These are phyloP conservation scores for Cladophialophora carrionii DNA, from an alignment of 2,329 filamentous ascomycete genomes.

Conservation along the genomic window DNA sequence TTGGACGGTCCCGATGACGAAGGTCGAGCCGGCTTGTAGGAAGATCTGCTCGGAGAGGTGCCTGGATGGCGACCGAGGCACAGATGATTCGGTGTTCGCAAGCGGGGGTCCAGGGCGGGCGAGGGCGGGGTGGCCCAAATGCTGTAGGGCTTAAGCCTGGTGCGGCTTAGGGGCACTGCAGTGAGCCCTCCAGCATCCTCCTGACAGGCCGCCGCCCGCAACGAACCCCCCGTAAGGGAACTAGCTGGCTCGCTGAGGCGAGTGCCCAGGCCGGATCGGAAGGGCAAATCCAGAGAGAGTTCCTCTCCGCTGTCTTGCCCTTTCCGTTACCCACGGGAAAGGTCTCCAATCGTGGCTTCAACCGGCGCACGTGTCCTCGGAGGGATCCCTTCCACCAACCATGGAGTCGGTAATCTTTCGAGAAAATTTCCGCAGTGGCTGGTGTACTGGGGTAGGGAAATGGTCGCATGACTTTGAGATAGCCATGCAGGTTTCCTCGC, in stretches of 20 bases:
- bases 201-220: background rate
- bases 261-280: background rate
- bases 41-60: background rate
- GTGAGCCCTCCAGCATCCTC: constrained; percentile 13
- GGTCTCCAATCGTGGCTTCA: constrained; percentile 9
- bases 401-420: background rate
- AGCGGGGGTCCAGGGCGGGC: background rate
- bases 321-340: background rate
- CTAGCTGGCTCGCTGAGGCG: background rate
- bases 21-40: background rate
- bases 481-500: background rate
- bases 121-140: constrained; percentile 7
- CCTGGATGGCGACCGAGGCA: constrained; percentile 9
- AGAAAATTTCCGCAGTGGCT: background rate
- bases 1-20: background rate
- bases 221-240: background rate
- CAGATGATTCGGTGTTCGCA: constrained; percentile 5
- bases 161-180: constrained; percentile 15
- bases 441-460: constrained; percentile 2
- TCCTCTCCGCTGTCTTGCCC: constrained; percentile 11
- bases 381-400: background rate
- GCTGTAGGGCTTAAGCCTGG: constrained; percentile 6
- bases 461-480: constrained; percentile 14
- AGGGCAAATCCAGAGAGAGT: constrained; percentile 14
- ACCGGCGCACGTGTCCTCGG: constrained; percentile 1